phyloP scores from a whole-genome alignment of 2,329 filamentous ascomycete species.

The Botryotinia globosa region DNA sequence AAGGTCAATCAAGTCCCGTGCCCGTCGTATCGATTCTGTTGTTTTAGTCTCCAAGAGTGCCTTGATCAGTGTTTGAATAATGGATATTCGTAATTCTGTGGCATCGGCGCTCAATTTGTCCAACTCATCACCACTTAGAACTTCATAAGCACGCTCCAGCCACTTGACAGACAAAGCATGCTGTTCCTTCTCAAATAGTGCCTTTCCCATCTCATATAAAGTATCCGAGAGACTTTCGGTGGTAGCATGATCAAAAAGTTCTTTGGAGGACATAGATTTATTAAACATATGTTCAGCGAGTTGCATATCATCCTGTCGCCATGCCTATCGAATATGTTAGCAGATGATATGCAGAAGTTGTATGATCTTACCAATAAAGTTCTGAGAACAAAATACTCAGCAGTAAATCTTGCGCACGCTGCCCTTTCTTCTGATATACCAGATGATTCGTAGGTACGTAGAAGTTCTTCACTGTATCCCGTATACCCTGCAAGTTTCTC shows the following conservation, averaged over 20 bases:
- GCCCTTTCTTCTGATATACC: conserved; percentile 32
- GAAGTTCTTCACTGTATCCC: conserved; percentile 47
- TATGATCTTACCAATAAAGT: conserved; percentile 52
- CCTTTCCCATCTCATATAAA: conserved; percentile 69
- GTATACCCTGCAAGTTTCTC: conserved; percentile 63
- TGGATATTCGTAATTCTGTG: conserved; percentile 61
- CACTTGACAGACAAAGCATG: conserved; percentile 62
- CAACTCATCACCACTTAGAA: conserved; percentile 54
- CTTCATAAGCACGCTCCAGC: conserved; percentile 65
- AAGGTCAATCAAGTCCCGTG: conserved; percentile 55
- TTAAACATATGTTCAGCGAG: conserved; percentile 75
- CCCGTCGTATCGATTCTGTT: conserved; percentile 47
- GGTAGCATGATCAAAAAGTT: conserved; percentile 46
- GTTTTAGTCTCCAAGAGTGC: conserved; percentile 50
- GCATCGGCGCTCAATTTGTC: conserved; percentile 57
- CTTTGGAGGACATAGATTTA: conserved; percentile 49
- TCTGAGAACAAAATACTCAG: conserved; percentile 38
- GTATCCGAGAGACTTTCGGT: conserved; percentile 64
- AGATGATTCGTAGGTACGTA: conserved; percentile 38
- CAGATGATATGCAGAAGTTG: background rate
- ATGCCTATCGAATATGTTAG: conserved; percentile 54
- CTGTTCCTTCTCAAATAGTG: conserved; percentile 52
- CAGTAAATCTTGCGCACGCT: conserved; percentile 34
- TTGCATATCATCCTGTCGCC: conserved; percentile 69
- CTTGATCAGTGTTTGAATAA: conserved; percentile 63